These are phyloP conservation scores for Eugenia klotzschiana DNA, from an alignment of 441 rosid species.

Conservation along the genomic window DNA sequence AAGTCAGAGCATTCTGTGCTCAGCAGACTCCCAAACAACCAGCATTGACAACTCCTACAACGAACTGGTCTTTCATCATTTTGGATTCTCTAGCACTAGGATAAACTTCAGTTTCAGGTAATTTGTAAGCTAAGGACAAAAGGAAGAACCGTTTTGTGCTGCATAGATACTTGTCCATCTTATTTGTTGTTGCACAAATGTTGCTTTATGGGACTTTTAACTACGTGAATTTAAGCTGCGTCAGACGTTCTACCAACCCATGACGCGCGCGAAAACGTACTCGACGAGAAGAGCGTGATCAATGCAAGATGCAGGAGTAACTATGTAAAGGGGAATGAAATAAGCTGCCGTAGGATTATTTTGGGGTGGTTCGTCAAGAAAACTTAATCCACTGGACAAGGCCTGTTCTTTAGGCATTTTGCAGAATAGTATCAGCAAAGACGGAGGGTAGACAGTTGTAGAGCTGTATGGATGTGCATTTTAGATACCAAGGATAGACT, in stretches of 20 bases:
- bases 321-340: background rate
- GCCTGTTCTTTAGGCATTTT: no score
- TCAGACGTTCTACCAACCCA: background rate
- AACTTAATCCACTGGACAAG: no score
- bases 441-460: no score
- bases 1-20: conserved; percentile 16
- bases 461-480: no score
- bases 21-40: background rate
- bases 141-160: background rate
- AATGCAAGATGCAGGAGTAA: background rate
- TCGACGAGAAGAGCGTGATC: background rate
- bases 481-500: no score
- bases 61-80: background rate
- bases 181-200: background rate
- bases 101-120: background rate
- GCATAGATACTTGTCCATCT: background rate
- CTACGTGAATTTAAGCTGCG: background rate
- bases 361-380: background rate
- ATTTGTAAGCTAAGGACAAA: background rate
- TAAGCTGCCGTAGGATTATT: background rate
- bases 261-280: background rate
- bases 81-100: background rate
- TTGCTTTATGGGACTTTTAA: background rate
- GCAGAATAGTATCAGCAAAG: no score
- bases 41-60: background rate